Evolutionary conservation across 495 filamentous ascomycete species (phyloP), one percentile per base, ranked within the genome.

Genomic region (Penicillium crystallinum): DNA sequence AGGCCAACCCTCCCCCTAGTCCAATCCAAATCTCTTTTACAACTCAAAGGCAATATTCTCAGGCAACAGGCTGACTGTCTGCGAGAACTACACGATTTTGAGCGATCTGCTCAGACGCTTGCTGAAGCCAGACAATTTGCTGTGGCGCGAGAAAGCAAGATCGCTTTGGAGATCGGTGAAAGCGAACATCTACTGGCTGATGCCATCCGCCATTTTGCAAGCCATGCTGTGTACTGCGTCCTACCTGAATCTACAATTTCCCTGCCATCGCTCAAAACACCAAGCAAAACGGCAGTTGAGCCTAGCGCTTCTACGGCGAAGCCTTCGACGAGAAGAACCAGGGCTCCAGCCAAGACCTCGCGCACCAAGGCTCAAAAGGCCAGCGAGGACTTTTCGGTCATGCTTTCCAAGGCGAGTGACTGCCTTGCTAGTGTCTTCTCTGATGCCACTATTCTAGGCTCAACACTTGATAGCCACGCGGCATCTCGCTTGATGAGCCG

Each of bases 231-330:
- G 1, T 95, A 91, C 65, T 93, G 88, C 34, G 83, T 91, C 15
- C 76, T 98, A 21, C 87, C 90, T 7, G 93, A 98, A 53, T 97
- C 93, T 6, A 95, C 90, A 4, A 86, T 93, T 29, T 90, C 87
- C 0, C 80, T 90, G 53, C 90, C 90, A 8, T 83, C 88, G 3
- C 72, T 90, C 29, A 63, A 64, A 33, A 57, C 66, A 4, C 63
- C 66, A 1, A 54, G 43, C 37, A 68, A 63, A 38, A 43, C 44
- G 18, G 49, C 49, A 17, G 58, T 65, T 27, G 61, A 67, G 44
- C 8, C 49, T 6, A 52, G 8, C 14, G n/a, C 53, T 6, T 48
- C 49, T 37, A 40, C 52, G 30, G 30, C 36, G 14, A 71, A 65
- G 37, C 36, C 23, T 27, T 27, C 64, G 9, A 51, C 70, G 7